Percentiles rank a stretch among this genome's conserved stretches.
Conservation (phyloP, 768 basidiomycete genomes). For the Naganishia friedmannii region DNA sequence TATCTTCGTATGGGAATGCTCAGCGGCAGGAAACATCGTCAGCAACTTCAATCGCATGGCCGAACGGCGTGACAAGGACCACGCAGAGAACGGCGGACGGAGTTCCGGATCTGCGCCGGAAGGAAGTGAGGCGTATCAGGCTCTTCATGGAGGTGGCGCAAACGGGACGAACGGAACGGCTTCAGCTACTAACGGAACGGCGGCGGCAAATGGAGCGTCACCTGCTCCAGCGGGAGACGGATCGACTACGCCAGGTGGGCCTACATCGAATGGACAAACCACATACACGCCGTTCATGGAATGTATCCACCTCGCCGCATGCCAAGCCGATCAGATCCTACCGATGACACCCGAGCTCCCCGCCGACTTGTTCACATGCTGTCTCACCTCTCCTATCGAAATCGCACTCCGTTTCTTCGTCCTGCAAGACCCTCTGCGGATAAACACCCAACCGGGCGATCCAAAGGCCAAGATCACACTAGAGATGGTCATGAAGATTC, state of each 20-base stretch:
- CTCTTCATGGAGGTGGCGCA: not conserved
- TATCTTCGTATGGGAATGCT: conserved; percentile 98
- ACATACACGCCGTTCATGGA: conserved; percentile 65
- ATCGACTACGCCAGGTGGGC: conserved; percentile 8
- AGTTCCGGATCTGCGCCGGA: conserved; percentile 37
- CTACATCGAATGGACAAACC: conserved; percentile 24
- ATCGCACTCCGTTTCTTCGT: conserved; percentile 87
- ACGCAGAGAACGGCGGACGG: conserved; percentile 40
- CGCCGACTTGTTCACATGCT: conserved; percentile 95
- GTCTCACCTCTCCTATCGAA: conserved; percentile 96
- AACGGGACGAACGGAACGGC: conserved; percentile 37
- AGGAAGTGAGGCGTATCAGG: conserved; percentile 11
- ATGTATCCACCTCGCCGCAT: conserved; percentile 92
- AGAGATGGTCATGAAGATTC: conserved; percentile 91
- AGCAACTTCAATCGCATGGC: conserved; percentile 71
- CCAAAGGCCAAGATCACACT: conserved; percentile 54
- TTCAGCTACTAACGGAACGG: conserved; percentile 68
- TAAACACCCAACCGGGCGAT: conserved; percentile 67
- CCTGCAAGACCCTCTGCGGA: conserved; percentile 69
- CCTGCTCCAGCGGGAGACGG: conserved; percentile 54
- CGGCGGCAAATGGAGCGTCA: conserved; percentile 37
- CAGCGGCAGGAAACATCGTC: conserved; percentile 90
- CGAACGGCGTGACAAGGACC: conserved; percentile 52
- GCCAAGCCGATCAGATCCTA: conserved; percentile 81
- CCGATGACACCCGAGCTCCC: conserved; percentile 95